Percentiles rank a stretch among this genome's conserved stretches.
Evolutionary conservation across 176 grass and related monocot genomes (phyloP).

Genomic region (Lolium rigidum): DNA sequence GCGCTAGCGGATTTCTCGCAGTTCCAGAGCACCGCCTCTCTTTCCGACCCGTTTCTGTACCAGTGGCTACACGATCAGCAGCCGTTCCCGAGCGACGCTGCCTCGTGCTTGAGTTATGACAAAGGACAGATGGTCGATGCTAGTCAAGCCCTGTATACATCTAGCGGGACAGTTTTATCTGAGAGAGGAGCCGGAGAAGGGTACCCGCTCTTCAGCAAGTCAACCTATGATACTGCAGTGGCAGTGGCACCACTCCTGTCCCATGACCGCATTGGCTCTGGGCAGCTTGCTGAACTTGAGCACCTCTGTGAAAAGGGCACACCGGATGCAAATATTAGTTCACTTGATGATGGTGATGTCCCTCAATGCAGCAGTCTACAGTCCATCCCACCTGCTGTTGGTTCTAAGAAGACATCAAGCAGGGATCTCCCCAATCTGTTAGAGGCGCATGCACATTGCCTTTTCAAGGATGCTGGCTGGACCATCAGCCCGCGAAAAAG

Average conservation of each 20-base stretch:
- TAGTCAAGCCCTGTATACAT: neutral
- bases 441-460: constrained; percentile 65
- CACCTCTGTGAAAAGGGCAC: constrained; percentile 31
- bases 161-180: neutral
- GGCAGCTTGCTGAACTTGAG: constrained; percentile 35
- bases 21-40: constrained; percentile 40
- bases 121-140: constrained; percentile 25
- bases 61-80: constrained; percentile 48
- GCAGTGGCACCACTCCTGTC: constrained; percentile 34
- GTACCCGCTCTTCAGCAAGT: neutral
- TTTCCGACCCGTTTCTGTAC: constrained; percentile 47
- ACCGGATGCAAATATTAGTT: constrained; percentile 30
- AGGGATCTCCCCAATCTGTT: constrained; percentile 89
- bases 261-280: constrained; percentile 43
- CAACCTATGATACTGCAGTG: constrained; percentile 19
- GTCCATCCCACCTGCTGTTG: constrained; percentile 35
- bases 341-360: constrained; percentile 47
- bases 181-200: neutral
- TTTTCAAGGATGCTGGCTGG: constrained; percentile 95
- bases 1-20: constrained; percentile 38
- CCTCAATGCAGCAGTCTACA: constrained; percentile 40
- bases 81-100: neutral
- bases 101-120: constrained; percentile 18
- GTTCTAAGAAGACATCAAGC: constrained; percentile 57
- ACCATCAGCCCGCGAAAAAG: constrained; percentile 83